A percentile compares a stretch with the other conserved stretches of the same genome.
Evolutionary conservation across 495 filamentous ascomycete genomes (phyloP).

Genomic region (Astrothelium subdiscretum): DNA sequence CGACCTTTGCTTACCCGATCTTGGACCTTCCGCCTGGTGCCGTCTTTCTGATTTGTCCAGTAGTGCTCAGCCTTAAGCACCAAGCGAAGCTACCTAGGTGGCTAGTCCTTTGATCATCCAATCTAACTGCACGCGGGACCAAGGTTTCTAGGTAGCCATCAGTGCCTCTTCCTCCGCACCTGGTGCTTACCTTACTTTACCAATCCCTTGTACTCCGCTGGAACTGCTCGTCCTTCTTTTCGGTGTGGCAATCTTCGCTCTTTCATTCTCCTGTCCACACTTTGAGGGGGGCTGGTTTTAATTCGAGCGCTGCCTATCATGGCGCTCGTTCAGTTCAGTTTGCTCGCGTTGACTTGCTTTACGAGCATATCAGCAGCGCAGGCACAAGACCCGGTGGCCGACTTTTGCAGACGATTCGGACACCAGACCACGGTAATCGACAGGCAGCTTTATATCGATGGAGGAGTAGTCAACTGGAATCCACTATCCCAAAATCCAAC

Average conservation of each 20-base stretch:
- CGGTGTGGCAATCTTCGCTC: not conserved
- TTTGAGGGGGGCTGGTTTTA: not conserved
- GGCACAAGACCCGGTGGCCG: conserved; percentile 28
- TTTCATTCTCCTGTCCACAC: not conserved
- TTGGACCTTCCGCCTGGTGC: not conserved
- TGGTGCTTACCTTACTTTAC: not conserved
- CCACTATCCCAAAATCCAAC: conserved; percentile 32
- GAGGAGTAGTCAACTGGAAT: conserved; percentile 39
- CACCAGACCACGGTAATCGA: conserved; percentile 42
- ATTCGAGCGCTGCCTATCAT: not conserved
- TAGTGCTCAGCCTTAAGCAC: not conserved
- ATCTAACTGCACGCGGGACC: not conserved
- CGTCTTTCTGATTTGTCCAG: not conserved
- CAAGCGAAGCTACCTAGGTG: not conserved
- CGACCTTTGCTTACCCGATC: not conserved
- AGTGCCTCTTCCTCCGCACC: not conserved
- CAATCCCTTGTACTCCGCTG: not conserved
- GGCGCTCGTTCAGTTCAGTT: not conserved
- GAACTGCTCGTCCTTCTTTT: not conserved
- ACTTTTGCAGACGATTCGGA: conserved; percentile 41
- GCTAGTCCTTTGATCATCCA: not conserved
- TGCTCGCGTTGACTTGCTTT: not conserved
- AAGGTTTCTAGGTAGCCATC: not conserved
- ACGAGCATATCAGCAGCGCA: not conserved
- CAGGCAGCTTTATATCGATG: conserved; percentile 41